phyloP scores from a whole-genome alignment of 2,329 filamentous ascomycete species.

The Chalaropsis thielavioides region DNA sequence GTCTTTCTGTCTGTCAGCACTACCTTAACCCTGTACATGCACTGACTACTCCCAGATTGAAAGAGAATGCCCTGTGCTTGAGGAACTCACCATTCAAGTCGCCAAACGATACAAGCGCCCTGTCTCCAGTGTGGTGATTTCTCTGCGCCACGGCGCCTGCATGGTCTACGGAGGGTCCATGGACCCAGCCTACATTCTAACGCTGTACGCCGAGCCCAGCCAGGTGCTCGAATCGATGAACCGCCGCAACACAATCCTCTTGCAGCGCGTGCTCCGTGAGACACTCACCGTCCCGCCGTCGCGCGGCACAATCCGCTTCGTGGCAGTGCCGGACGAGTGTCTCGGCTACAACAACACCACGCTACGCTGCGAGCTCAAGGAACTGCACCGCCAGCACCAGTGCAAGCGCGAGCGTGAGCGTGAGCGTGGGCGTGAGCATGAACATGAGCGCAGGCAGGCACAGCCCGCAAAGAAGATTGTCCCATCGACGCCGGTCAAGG shows the following conservation, averaged over 20 bases:
- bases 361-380: conserved; percentile 51
- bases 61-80: conserved; percentile 61
- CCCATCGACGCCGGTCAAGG: neutral
- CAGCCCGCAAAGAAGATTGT: neutral
- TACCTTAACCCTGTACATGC: neutral
- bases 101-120: conserved; percentile 63
- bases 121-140: conserved; percentile 58
- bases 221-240: conserved; percentile 62
- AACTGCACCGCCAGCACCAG: conserved; percentile 26
- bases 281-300: conserved; percentile 49
- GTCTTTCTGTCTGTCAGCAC: conserved; percentile 20
- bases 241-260: conserved; percentile 62
- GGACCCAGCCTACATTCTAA: conserved; percentile 66
- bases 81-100: conserved; percentile 56
- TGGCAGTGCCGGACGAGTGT: conserved; percentile 54
- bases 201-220: conserved; percentile 53
- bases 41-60: conserved; percentile 42
- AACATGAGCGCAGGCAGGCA: neutral
- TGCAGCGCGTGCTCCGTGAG: conserved; percentile 62
- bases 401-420: conserved; percentile 25
- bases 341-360: conserved; percentile 59
- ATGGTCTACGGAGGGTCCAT: conserved; percentile 62
- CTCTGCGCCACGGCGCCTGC: conserved; percentile 59
- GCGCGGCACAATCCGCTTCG: conserved; percentile 60
- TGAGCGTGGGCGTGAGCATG: conserved; percentile 17